Conservation (phyloP, 1,139 yeast genomes). For the Spencermartinsiella ligniputridi region DNA sequence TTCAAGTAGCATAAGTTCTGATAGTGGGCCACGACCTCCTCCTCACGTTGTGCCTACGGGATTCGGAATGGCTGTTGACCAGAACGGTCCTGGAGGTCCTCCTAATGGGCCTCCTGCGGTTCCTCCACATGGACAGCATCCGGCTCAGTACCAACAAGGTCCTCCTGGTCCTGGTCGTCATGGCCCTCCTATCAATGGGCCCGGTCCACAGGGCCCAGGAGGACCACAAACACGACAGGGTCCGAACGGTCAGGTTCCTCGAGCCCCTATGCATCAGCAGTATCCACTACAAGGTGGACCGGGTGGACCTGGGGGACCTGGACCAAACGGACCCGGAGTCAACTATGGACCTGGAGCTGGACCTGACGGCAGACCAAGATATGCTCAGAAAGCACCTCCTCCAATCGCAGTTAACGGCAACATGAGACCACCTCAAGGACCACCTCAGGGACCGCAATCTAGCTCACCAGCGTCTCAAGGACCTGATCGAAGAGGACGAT, state of each 20-base stretch:
- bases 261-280: conserved; percentile 4
- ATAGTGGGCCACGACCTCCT: conserved; percentile 8
- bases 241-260: not conserved
- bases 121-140: conserved; percentile 6
- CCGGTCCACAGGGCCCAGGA: conserved; percentile 4
- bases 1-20: not conserved
- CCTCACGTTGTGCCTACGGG: conserved; percentile 5
- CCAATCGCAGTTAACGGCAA: conserved; percentile 3
- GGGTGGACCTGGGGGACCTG: not conserved
- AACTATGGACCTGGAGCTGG: not conserved
- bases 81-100: conserved; percentile 4
- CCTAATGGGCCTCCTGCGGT: too few relatives aligned
- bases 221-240: conserved; percentile 1
- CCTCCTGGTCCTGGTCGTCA: not conserved
- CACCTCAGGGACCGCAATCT: not conserved
- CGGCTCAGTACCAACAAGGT: conserved; percentile 1
- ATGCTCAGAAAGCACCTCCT: conserved; percentile 9
- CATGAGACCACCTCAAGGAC: not conserved
- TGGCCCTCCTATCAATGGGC: conserved; percentile 6
- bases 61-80: not conserved
- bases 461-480: too few relatives aligned
- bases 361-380: conserved; percentile 3
- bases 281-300: conserved; percentile 3
- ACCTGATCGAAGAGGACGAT: not conserved
- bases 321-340: not conserved